Percentiles rank a stretch among this genome's conserved stretches.
phyloP scores from a whole-genome alignment of 306 rosid genomes.

The Quercus ilex region DNA sequence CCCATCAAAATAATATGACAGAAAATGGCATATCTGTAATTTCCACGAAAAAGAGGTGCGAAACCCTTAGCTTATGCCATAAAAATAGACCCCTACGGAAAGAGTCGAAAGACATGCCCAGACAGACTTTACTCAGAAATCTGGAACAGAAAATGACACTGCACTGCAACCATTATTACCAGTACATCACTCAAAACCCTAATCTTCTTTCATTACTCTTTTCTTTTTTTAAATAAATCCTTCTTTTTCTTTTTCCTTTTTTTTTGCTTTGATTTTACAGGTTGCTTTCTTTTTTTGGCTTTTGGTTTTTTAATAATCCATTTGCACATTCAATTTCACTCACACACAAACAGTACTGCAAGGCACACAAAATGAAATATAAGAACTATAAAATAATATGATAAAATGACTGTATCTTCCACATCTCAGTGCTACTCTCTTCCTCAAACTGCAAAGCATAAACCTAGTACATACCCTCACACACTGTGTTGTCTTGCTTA shows the following conservation, averaged over 20 bases:
- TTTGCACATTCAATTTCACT: constrained; percentile 22
- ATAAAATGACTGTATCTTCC: constrained; percentile 20
- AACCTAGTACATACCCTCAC: background rate
- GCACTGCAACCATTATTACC: constrained; percentile 76
- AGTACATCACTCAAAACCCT: constrained; percentile 46
- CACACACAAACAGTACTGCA: constrained; percentile 20
- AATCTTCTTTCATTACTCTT: constrained; percentile 24
- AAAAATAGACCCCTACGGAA: constrained; percentile 78
- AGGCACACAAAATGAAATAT: constrained; percentile 5
- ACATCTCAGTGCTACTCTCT: constrained; percentile 15
- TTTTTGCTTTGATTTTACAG: constrained; percentile 10
- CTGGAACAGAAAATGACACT: constrained; percentile 79
- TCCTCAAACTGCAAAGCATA: constrained; percentile 23
- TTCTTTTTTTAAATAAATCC: constrained; percentile 3
- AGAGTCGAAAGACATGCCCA: constrained; percentile 39
- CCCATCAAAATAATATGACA: background rate
- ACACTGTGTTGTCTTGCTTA: constrained; percentile 6
- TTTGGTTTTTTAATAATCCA: constrained; percentile 12
- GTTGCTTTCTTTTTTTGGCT: constrained; percentile 14
- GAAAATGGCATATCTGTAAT: constrained; percentile 34
- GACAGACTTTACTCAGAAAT: constrained; percentile 42
- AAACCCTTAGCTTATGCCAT: constrained; percentile 21
- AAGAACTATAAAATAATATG: background rate
- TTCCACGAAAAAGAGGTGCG: constrained; percentile 25
- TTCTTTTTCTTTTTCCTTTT: background rate